Evolutionary conservation across 2,329 filamentous ascomycete species (phyloP).

Genomic region (Dryadomyces quercivorus): DNA sequence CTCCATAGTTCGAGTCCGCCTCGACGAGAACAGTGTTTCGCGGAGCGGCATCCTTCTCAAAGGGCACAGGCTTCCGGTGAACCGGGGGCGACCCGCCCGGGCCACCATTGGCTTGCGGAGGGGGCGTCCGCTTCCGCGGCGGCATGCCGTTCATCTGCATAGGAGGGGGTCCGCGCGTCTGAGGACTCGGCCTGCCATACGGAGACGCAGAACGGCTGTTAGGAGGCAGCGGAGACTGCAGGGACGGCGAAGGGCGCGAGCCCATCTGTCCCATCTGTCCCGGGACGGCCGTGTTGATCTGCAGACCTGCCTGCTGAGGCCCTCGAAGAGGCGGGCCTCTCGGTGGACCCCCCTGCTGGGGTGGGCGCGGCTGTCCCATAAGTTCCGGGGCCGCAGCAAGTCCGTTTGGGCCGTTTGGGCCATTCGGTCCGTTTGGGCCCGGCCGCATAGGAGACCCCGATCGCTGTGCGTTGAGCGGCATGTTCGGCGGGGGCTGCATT

Average conservation of each 20-base stretch:
- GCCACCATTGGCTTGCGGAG: background rate
- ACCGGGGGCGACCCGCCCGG: constrained; percentile 11
- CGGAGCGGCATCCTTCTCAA: constrained; percentile 13
- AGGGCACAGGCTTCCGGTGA: constrained; percentile 19
- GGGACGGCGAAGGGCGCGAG: background rate
- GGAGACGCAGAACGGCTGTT: constrained; percentile 4
- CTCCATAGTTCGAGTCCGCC: background rate
- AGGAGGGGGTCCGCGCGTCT: background rate
- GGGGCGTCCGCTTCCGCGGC: background rate
- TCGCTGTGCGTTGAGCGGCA: constrained; percentile 26
- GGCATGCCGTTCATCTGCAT: background rate
- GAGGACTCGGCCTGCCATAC: constrained; percentile 4
- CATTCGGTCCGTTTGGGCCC: background rate
- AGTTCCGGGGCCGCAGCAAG: constrained; percentile 7
- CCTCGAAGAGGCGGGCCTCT: background rate
- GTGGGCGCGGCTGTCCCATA: background rate
- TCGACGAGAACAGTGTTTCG: constrained; percentile 7
- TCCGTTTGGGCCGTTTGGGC: background rate
- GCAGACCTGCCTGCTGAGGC: background rate
- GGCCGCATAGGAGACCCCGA: constrained; percentile 30
- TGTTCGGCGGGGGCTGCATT: constrained; percentile 11
- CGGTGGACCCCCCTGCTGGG: background rate
- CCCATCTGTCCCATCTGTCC: background rate
- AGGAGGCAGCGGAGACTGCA: background rate
- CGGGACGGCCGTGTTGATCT: background rate